A percentile compares a stretch with the other conserved stretches of the same genome.
phyloP scores from a whole-genome alignment of 1,139 yeast species.

The Suhomyces kunorum region DNA sequence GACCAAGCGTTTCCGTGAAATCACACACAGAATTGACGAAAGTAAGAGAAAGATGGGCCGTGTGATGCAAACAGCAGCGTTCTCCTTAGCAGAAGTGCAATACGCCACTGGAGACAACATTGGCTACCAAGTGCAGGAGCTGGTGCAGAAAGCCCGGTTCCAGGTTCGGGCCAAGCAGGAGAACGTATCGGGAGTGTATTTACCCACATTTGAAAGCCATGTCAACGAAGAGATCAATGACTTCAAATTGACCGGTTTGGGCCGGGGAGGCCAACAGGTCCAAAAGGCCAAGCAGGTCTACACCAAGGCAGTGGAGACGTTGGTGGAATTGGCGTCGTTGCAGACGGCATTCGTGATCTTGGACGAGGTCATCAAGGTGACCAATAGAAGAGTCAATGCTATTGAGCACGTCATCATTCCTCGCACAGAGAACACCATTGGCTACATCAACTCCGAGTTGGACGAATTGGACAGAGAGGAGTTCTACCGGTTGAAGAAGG shows the following conservation, averaged over 20 bases:
- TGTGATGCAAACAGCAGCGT: constrained; percentile 98
- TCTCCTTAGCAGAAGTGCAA: constrained; percentile 93
- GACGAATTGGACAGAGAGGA: constrained; percentile 98
- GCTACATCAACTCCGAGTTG: constrained; percentile 88
- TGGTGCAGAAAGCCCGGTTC: constrained; percentile 87
- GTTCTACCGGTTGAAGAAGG: constrained; percentile 93
- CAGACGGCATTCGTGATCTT: constrained; percentile 94
- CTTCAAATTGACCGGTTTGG: constrained; percentile 93
- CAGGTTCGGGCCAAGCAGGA: constrained; percentile 91
- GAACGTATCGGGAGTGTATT: constrained; percentile 91
- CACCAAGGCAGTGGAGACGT: constrained; percentile 92
- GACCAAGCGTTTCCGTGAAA: constrained; percentile 93
- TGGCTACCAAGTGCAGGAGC: constrained; percentile 92
- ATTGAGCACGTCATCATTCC: constrained; percentile 98
- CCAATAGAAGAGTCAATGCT: constrained; percentile 97
- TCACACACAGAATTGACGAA: constrained; percentile 90
- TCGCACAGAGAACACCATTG: constrained; percentile 93
- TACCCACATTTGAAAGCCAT: constrained; percentile 88
- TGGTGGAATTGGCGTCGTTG: constrained; percentile 91
- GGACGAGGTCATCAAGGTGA: constrained; percentile 96
- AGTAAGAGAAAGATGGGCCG: constrained; percentile 97
- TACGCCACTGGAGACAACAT: constrained; percentile 97
- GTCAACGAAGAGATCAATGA: constrained; percentile 86
- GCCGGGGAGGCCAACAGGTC: constrained; percentile 98
- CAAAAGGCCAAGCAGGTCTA: constrained; percentile 92